Conservation (phyloP, 306 rosid genomes). For the Begonia peltatifolia region DNA sequence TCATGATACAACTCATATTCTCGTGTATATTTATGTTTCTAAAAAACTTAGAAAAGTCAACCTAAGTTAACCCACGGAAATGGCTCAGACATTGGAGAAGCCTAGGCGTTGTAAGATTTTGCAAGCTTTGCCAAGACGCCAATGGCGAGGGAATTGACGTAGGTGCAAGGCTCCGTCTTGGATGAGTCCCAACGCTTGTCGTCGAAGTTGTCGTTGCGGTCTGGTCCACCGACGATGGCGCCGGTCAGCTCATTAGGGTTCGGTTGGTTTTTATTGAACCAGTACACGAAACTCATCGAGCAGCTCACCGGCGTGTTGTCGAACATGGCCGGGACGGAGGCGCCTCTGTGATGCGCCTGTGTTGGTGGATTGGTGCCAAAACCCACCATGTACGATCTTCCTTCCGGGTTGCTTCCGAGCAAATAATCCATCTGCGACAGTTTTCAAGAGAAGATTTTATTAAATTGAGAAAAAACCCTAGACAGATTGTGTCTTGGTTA, state of each 20-base stretch:
- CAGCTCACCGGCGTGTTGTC: conserved; percentile 13
- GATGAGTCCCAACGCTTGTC: conserved; percentile 62
- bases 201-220: conserved; percentile 34
- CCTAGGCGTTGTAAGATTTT: not conserved
- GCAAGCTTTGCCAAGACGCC: conserved; percentile 75
- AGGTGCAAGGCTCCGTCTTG: conserved; percentile 75
- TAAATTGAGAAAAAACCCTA: too few species aligned
- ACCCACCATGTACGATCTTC: conserved; percentile 80
- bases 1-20: too few species aligned
- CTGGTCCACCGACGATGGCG: conserved; percentile 85
- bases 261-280: conserved; percentile 34
- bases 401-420: conserved; percentile 53
- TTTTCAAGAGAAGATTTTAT: not conserved
- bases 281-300: conserved; percentile 29
- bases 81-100: not conserved
- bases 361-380: conserved; percentile 53
- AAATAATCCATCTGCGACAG: conserved; percentile 50
- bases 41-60: too few species aligned
- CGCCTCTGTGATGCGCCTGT: conserved; percentile 87
- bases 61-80: not conserved
- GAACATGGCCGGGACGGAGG: conserved; percentile 35
- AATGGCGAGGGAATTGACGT: conserved; percentile 60
- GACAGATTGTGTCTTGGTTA: too few species aligned
- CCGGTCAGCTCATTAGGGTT: conserved; percentile 80
- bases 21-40: too few species aligned